Evolutionary conservation across 106 monocot genomes (phyloP), one percentile per base, ranked within the genome.

Genomic region (Ottelia alismoides): DNA sequence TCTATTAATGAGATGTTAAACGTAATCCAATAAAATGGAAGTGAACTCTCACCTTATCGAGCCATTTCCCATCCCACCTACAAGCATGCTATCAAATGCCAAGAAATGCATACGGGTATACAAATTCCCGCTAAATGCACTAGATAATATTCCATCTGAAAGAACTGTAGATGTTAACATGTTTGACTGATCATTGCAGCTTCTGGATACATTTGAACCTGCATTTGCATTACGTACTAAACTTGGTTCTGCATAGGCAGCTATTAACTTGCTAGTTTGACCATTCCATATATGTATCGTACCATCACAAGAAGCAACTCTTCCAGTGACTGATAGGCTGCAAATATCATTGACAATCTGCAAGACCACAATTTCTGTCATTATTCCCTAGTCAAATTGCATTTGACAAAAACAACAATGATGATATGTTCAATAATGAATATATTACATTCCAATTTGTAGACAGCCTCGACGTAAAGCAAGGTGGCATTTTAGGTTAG

Each of bases 261-360:
- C 30, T 29, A 98, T 82, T 17, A 90, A 70, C 61, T 98, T 98
- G 46, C 98, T 90, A 30, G 85, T 77, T 46, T 79, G 76, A 28
- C 79, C 82, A 61, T 83, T 98, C 90, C 98, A 98, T 56, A 98
- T 51, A 60, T 98, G 98, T 57, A 98, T 75, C 28, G 78, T 98
- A 22, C 98, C 98, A 80, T 98, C 98, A 71, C 90, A 86, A 60
- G 98, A 98, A 68, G 90, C 90, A 59, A 90, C 59, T 58, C 85
- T 85, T 72, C 79, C 85, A 24, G 54, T 75, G 19, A 68, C 45
- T 28, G 98, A 85, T 56, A 98, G 62, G 43, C 65, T 71, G 30
- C 65, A 67, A 17, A 98, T 75, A 40, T 77, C 65, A 71, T 90
- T 98, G 30, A 98, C 98, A 53, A 90, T 85, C 96, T 98, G 63